These are phyloP conservation scores for Phaeosphaeria sp. DNA, from an alignment of 2,329 filamentous ascomycete genomes.

Conservation along the genomic window DNA sequence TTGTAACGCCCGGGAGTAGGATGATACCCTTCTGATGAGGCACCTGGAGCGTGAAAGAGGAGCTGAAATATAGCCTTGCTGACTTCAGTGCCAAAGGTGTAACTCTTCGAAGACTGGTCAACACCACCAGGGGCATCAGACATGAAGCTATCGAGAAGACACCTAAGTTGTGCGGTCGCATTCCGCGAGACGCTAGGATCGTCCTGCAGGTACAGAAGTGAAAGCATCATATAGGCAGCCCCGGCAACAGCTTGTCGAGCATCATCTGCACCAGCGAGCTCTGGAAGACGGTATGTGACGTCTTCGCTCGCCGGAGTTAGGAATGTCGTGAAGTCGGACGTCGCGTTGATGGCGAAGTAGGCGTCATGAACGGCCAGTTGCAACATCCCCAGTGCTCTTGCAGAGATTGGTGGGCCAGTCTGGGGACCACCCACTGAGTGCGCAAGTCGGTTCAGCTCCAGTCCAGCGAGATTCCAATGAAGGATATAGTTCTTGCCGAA, in stretches of 20 bases:
- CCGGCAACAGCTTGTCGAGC: constrained; percentile 28
- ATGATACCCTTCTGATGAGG: constrained; percentile 17
- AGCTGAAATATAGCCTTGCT: constrained; percentile 23
- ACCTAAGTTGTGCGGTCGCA: constrained; percentile 17
- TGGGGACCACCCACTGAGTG: constrained; percentile 17
- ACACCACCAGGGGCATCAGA: constrained; percentile 11
- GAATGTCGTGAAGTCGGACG: constrained; percentile 19
- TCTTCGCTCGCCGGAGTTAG: constrained; percentile 9
- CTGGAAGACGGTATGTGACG: constrained; percentile 16
- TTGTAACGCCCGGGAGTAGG: constrained; percentile 24
- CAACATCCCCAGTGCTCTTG: constrained; percentile 26
- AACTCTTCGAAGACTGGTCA: constrained; percentile 22
- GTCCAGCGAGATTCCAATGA: constrained; percentile 17
- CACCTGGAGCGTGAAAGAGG: constrained; percentile 18
- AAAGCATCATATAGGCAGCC: constrained; percentile 25
- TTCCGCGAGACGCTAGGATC: constrained; percentile 10
- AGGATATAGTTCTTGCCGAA: constrained; percentile 20
- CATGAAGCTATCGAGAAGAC: constrained; percentile 9
- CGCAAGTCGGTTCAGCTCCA: constrained; percentile 19
- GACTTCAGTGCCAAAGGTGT: constrained; percentile 27
- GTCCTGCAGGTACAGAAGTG: constrained; percentile 18
- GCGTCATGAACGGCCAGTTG: constrained; percentile 34
- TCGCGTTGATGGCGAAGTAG: constrained; percentile 30
- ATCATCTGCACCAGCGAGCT: constrained; percentile 15
- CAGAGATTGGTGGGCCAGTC: constrained; percentile 17